A percentile compares a stretch with the other conserved stretches of the same genome.
These are phyloP conservation scores for Fusarium austroafricanum DNA, from an alignment of 2,329 filamentous ascomycete genomes.

Conservation along the genomic window DNA sequence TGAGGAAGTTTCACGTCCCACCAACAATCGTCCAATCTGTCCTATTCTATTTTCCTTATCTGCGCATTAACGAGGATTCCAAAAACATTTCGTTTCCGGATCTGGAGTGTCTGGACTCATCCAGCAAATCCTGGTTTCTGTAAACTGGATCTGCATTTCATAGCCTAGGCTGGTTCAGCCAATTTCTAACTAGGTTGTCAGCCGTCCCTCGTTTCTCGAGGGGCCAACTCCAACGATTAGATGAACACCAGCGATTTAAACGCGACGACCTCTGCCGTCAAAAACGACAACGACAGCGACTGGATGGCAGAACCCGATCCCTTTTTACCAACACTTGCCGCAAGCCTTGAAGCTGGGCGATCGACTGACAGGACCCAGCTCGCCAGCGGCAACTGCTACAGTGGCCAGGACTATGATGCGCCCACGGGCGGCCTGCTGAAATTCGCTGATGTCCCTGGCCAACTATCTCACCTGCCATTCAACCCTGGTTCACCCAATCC, in stretches of 20 bases:
- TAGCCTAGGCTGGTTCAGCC: conserved; percentile 25
- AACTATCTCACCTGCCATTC: conserved; percentile 44
- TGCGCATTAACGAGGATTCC: conserved; percentile 5
- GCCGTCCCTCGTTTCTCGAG: conserved; percentile 31
- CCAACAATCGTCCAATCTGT: conserved; percentile 35
- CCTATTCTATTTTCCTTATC: conserved; percentile 20
- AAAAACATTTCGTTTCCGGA: conserved; percentile 23
- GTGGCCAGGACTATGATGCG: conserved; percentile 45
- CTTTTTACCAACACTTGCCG: conserved; percentile 27
- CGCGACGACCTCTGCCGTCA: conserved; percentile 43
- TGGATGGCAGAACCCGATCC: conserved; percentile 20
- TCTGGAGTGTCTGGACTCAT: conserved; percentile 22
- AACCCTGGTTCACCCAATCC: conserved; percentile 46
- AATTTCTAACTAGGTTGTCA: conserved; percentile 27
- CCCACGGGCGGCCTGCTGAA: conserved; percentile 44
- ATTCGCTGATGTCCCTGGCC: conserved; percentile 46
- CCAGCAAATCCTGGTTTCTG: conserved; percentile 29
- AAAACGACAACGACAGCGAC: conserved; percentile 13
- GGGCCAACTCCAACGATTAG: conserved; percentile 40
- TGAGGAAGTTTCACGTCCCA: conserved; percentile 19
- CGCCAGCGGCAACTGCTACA: conserved; percentile 31
- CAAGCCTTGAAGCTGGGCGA: conserved; percentile 31
- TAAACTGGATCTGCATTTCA: conserved; percentile 33
- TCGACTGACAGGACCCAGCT: conserved; percentile 35
- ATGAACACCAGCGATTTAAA: conserved; percentile 40